phyloP scores from a whole-genome alignment of 73 alveolate genomes.

The Strombidium stylifer region DNA sequence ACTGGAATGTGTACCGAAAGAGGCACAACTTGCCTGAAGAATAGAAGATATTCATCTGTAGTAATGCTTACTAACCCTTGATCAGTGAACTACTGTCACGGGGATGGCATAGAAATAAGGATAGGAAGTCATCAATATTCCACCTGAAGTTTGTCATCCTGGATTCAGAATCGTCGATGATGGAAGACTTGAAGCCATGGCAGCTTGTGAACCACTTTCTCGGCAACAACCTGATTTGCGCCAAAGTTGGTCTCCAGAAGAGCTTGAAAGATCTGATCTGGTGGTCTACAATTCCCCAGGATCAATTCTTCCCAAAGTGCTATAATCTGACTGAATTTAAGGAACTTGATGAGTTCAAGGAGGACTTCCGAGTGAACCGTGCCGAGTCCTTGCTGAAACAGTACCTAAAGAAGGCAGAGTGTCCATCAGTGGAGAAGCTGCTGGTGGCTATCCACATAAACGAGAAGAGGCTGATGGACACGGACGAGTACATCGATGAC shows the following conservation, averaged over 20 bases:
- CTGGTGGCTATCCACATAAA: slow-evolving; percentile 10
- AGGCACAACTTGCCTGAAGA: slow-evolving; percentile 46
- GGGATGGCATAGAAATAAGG: slow-evolving; percentile 95
- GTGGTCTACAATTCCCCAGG: slow-evolving; percentile 59
- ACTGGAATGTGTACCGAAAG: slow-evolving; percentile 53
- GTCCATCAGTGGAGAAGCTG: slow-evolving; percentile 3
- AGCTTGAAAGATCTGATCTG: slow-evolving; percentile 59
- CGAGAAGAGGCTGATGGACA: slow-evolving; percentile 30
- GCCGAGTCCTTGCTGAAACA: slow-evolving; percentile 18
- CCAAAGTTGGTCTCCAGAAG: slow-evolving; percentile 76
- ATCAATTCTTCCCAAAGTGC: slow-evolving; percentile 80
- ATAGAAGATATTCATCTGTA: slow-evolving; percentile 68
- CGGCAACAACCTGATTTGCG: slow-evolving; percentile 62
- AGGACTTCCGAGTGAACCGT: not conserved
- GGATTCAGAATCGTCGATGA: not conserved
- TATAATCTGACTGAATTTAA: slow-evolving; percentile 65
- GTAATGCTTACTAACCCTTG: slow-evolving; percentile 84
- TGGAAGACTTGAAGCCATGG: not conserved
- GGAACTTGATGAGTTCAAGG: slow-evolving; percentile 75
- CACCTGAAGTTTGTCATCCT: slow-evolving; percentile 64
- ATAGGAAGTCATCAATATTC: slow-evolving; percentile 76
- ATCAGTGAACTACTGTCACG: slow-evolving; percentile 75
- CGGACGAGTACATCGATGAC: slow-evolving; percentile 37
- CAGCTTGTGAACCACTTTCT: slow-evolving; percentile 78
- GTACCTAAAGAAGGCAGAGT: not conserved